phyloP scores from a whole-genome alignment of 768 basidiomycete genomes.

The Termitomyces titanicus region DNA sequence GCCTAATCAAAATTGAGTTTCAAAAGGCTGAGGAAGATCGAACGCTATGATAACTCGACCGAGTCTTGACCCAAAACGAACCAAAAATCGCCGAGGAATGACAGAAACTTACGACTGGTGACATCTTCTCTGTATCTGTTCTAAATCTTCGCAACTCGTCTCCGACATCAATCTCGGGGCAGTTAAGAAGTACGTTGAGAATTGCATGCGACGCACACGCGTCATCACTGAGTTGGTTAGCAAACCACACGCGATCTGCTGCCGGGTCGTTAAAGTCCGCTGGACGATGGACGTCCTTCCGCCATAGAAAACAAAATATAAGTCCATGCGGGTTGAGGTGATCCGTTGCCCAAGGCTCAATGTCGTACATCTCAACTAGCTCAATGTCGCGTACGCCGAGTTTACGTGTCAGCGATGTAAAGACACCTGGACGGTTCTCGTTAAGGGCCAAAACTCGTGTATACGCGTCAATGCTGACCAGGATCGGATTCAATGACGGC shows the following conservation, averaged over 20 bases:
- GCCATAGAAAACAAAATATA: conserved; percentile 62
- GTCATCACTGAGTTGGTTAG: conserved; percentile 64
- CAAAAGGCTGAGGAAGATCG: not conserved
- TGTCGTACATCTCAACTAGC: conserved; percentile 57
- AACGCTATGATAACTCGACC: too few species aligned
- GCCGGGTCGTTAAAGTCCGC: conserved; percentile 50
- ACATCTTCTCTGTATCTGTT: conserved; percentile 51
- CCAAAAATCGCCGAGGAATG: conserved; percentile 2
- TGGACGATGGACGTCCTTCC: conserved; percentile 42
- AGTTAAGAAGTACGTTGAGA: conserved; percentile 57
- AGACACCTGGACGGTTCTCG: conserved; percentile 40
- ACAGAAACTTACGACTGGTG: conserved; percentile 44
- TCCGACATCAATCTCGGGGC: conserved; percentile 47
- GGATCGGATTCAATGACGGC: conserved; percentile 60
- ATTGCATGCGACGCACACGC: conserved; percentile 64
- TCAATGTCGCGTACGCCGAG: conserved; percentile 52
- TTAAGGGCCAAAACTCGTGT: not conserved
- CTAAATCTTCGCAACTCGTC: conserved; percentile 40
- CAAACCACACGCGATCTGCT: conserved; percentile 60
- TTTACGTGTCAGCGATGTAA: conserved; percentile 51
- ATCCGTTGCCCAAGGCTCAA: conserved; percentile 62
- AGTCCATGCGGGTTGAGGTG: conserved; percentile 56
- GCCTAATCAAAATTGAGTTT: too few species aligned
- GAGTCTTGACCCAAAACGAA: not conserved
- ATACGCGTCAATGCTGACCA: conserved; percentile 23